Base-by-base conservation (phyloP, 2,329 filamentous ascomycete species). In the Neobulgaria alba region DNA sequence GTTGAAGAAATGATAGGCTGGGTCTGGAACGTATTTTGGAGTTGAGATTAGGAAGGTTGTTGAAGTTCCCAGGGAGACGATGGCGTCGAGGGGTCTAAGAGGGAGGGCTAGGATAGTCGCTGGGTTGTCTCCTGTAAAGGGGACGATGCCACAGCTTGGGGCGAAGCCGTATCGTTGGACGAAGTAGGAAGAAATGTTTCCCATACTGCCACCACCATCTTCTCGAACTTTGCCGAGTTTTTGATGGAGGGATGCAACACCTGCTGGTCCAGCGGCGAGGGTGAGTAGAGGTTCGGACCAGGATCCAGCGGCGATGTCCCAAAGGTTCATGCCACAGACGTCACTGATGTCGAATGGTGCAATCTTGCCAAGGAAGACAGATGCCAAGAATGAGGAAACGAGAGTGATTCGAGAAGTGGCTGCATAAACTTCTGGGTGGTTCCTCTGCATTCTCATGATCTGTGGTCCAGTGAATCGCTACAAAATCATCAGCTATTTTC, bases 21-120 rank as follows among this genome's bases (percentile, higher is more conserved):
- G 85, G 58, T 95, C 82, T 2, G 92, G 87, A 61, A 82, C 82
- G 72, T 95, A 96, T 55, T 77, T 73, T n/a, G 86, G 80, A 3
- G 92, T 96, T 57, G 85, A 88, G 90, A 96, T 96, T 46, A 98
- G 77, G 69, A 96, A 95, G 3, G 92, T 98, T 1, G 90, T 95
- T 20, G 85, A 93, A 1, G 92, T 98, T 44, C 92, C 92, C 5
- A 98, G 75, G 5, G 85, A 93, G 29, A 96, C 88, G 60, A 96
- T 95, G 48, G 89, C 90, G 57, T 96, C 92, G 26, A 87, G 79
- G 1, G 88, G 82, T 4, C 85, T 79, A 30, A 96, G 72, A 3
- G 92, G 92, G 14, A 96, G 73, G 1, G 88, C 85, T 21, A 96
- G 80, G 55, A 98, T 95, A 1, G 92, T 96, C 1, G 88, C 82